Conservation (phyloP, 2,329 filamentous ascomycete species). For the Arthroderma sp. region DNA sequence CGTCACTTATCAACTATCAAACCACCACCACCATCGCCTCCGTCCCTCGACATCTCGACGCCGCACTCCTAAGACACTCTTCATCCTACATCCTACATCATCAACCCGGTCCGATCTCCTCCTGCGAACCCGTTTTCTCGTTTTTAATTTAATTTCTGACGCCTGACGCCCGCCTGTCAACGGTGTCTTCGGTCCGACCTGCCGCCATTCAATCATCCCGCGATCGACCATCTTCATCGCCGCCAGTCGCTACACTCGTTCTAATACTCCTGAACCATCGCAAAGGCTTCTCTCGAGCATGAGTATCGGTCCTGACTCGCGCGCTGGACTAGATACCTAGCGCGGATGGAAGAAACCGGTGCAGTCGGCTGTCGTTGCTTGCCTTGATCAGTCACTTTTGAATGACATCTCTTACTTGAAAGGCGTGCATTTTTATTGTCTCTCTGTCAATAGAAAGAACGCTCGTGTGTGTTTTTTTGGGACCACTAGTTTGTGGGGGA, state of each 20-base stretch:
- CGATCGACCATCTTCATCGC: background rate
- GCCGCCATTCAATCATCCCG: background rate
- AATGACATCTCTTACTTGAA: background rate
- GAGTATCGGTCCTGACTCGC: background rate
- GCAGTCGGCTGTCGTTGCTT: background rate
- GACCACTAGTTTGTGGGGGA: no score
- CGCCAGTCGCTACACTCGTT: background rate
- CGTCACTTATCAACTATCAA: background rate
- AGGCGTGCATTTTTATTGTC: background rate
- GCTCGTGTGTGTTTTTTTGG: no score
- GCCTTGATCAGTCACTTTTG: background rate
- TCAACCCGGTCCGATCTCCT: background rate
- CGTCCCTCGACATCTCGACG: background rate
- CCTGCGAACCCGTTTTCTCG: background rate
- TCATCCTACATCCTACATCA: background rate
- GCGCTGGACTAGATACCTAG: background rate
- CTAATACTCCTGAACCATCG: background rate
- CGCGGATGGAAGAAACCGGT: conserved; percentile 9
- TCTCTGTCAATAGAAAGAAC: background rate
- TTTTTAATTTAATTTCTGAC: background rate
- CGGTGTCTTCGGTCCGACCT: no score
- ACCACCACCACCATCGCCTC: background rate
- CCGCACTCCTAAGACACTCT: background rate
- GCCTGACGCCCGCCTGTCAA: no score
- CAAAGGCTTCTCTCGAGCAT: background rate